These are phyloP conservation scores for Mortierella sp. DNA, from an alignment of 371 early-diverging fungal species.

Conservation along the genomic window DNA sequence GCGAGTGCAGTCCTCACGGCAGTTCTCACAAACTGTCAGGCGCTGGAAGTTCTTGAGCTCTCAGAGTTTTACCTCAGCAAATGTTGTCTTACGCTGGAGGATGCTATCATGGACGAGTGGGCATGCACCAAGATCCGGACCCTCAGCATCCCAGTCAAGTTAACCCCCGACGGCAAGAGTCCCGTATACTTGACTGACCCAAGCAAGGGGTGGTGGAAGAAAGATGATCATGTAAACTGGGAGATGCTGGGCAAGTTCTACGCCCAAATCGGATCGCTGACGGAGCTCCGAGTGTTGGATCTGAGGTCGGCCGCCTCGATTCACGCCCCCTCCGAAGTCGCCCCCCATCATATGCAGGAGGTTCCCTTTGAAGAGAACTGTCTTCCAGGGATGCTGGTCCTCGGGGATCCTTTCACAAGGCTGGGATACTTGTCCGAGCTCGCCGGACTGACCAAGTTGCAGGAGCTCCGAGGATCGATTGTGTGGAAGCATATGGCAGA, in stretches of 20 bases:
- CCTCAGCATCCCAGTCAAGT: not conserved
- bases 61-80: not conserved
- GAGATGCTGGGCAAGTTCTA: not conserved
- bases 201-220: not conserved
- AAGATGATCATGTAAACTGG: not conserved
- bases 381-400: not conserved
- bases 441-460: not conserved
- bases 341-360: not conserved
- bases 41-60: not conserved
- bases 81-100: not conserved
- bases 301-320: not conserved
- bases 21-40: not conserved
- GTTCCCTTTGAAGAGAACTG: not conserved
- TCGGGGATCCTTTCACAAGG: not conserved
- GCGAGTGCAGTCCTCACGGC: not conserved
- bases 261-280: not conserved
- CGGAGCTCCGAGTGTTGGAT: not conserved
- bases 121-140: not conserved
- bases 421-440: not conserved
- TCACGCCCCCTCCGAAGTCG: not conserved
- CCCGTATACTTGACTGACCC: not conserved
- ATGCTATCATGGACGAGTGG: not conserved
- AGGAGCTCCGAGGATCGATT: not conserved
- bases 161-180: not conserved
- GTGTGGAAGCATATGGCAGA: not conserved